Base-by-base conservation (phyloP, 805 yeast genomes). In the Priceomyces castillae region DNA sequence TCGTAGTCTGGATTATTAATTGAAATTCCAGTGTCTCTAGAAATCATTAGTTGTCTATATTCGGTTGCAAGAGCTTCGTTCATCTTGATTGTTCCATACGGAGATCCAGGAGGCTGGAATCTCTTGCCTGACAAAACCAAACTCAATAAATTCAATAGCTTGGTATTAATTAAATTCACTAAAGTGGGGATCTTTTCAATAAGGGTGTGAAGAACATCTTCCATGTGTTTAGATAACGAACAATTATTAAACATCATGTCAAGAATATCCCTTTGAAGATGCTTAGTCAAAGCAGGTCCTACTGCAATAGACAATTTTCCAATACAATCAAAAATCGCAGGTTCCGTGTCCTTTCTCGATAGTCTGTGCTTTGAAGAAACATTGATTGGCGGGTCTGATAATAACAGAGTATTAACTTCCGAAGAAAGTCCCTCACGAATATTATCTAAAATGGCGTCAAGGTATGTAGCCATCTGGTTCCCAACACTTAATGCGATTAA, bases 201-300 rank as follows among this genome's bases (percentile, higher is more conserved):
- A 19, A 92, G 73, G 2, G 81, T 78, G 46, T 78, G 74, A 25
- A 92, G 61, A 11, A 94, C 85, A 46, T 81, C 81, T 56, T 88
- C 83, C 81, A 92, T 81, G 48, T 86, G 84, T 50, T 81, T 84
- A n/a, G 89, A 84, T 41, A 92, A 74, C 0, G 96, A 86, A 47
- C 96, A 89, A 38, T 83, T 77, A 28, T 69, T 64, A 53, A 92
- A 74, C 66, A 92, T 77, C 64, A 86, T 73, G 51, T 85, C 90
- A 40, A 92, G 66, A 17, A 92, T 75, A 54, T 88, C 95, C 48
- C 84, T 77, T 50, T 89, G 90, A 43, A 94, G 67, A 59, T 88
- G 90, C 57, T 92, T 94, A 0, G 97, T 87, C 43, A 92, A 70
- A 0, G 96, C 95, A 10, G 96, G 95, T 0, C 97, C 97, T 12